Evolutionary conservation across 2,329 filamentous ascomycete genomes (phyloP).

Genomic region (Exophiala sp.): DNA sequence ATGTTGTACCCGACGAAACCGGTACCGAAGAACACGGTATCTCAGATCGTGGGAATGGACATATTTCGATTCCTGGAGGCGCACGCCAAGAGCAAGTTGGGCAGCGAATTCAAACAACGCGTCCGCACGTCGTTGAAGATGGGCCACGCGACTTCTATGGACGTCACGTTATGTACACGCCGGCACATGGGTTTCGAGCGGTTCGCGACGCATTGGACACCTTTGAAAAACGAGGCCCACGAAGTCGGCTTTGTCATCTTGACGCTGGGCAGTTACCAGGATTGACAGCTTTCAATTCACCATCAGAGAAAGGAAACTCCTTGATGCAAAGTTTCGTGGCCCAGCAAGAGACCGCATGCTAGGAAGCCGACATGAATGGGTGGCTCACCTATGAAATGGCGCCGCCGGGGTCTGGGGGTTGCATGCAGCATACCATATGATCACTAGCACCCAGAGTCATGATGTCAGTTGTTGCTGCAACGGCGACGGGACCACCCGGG

Average conservation of each 20-base stretch:
- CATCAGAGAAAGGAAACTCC: no score
- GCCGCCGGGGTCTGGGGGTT: no score
- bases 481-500: no score
- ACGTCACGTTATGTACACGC: constrained; percentile 31
- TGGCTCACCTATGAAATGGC: no score
- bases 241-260: constrained; percentile 35
- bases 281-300: background rate
- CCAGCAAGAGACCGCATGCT: no score
- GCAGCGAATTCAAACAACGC: constrained; percentile 44
- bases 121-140: constrained; percentile 39
- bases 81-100: constrained; percentile 41
- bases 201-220: constrained; percentile 44
- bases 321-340: no score
- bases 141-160: constrained; percentile 32
- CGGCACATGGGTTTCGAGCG: constrained; percentile 32
- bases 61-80: constrained; percentile 55
- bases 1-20: constrained; percentile 36
- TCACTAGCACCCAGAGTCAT: no score
- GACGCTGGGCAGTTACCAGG: constrained; percentile 26
- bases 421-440: no score
- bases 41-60: constrained; percentile 41
- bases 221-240: constrained; percentile 40
- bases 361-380: no score
- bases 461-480: no score
- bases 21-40: constrained; percentile 30